Conservation (phyloP, 495 filamentous ascomycete genomes). For the Astrothelium subdiscretum region DNA sequence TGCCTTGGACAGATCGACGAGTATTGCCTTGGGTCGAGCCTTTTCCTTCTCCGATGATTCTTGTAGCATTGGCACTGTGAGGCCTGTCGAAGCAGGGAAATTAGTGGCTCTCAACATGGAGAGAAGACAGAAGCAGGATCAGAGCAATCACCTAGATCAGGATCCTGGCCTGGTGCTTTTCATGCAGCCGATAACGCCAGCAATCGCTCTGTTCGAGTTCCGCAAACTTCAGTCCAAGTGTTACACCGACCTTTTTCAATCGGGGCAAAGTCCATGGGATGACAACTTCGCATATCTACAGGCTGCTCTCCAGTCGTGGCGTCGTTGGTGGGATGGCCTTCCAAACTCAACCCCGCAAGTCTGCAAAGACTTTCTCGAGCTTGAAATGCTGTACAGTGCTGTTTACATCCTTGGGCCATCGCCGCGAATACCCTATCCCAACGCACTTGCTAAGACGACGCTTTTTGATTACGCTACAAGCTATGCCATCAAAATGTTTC, state of each 20-base stretch:
- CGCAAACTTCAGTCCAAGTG: slow-evolving; percentile 66
- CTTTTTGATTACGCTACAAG: slow-evolving; percentile 74
- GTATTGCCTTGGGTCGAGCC: slow-evolving; percentile 63
- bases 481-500: slow-evolving; percentile 50
- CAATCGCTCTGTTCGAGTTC: slow-evolving; percentile 57
- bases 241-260: slow-evolving; percentile 74
- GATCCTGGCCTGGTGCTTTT: neutral
- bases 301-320: slow-evolving; percentile 19
- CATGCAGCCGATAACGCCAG: slow-evolving; percentile 10
- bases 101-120: slow-evolving; percentile 16
- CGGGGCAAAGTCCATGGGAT: slow-evolving; percentile 41
- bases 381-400: slow-evolving; percentile 75
- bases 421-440: slow-evolving; percentile 48
- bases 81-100: neutral
- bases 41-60: slow-evolving; percentile 82
- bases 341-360: slow-evolving; percentile 42
- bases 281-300: slow-evolving; percentile 29
- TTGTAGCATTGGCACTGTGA: neutral
- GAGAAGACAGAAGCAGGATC: neutral
- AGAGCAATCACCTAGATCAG: neutral
- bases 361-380: slow-evolving; percentile 58
- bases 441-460: slow-evolving; percentile 55
- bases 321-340: slow-evolving; percentile 40
- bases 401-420: slow-evolving; percentile 73
- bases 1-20: slow-evolving; percentile 73